phyloP scores from a whole-genome alignment of 176 grass and related monocot species.

The Chloris gayana region DNA sequence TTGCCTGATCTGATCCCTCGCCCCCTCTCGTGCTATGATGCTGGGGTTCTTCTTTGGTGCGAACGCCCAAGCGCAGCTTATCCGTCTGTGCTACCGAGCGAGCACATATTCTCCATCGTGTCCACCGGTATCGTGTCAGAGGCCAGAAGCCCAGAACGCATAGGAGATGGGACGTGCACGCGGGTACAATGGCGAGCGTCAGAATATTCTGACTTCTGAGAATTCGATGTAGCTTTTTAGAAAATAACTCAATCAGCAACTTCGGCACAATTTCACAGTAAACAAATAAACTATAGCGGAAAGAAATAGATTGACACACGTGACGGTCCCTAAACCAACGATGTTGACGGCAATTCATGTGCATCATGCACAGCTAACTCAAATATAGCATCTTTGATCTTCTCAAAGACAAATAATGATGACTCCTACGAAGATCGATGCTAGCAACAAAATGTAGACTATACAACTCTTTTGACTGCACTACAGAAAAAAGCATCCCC shows the following conservation, averaged over 20 bases:
- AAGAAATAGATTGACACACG: not conserved
- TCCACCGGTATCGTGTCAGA: not conserved
- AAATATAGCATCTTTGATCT: not conserved
- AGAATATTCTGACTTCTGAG: too few species aligned
- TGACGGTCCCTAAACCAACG: not conserved
- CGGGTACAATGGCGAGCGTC: not conserved
- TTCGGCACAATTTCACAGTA: not conserved
- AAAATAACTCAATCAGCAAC: not conserved
- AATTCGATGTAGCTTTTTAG: too few species aligned
- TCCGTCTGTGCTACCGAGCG: too few species aligned
- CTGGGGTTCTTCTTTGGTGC: not conserved
- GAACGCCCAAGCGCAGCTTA: not conserved
- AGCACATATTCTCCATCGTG: not conserved
- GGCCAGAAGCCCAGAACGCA: too few species aligned
- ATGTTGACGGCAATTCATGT: not conserved
- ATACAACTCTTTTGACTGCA: slow-evolving; percentile 29
- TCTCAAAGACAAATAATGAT: not conserved
- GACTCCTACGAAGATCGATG: not conserved
- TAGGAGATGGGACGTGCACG: too few species aligned
- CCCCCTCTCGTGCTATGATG: not conserved
- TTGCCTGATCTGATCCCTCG: not conserved
- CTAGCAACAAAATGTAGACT: slow-evolving; percentile 5
- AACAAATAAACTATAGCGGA: not conserved
- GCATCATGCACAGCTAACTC: not conserved
- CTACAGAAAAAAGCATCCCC: not conserved